These are phyloP conservation scores for Penicillium expansum DNA, from an alignment of 2,329 filamentous ascomycete species.

Conservation along the genomic window DNA sequence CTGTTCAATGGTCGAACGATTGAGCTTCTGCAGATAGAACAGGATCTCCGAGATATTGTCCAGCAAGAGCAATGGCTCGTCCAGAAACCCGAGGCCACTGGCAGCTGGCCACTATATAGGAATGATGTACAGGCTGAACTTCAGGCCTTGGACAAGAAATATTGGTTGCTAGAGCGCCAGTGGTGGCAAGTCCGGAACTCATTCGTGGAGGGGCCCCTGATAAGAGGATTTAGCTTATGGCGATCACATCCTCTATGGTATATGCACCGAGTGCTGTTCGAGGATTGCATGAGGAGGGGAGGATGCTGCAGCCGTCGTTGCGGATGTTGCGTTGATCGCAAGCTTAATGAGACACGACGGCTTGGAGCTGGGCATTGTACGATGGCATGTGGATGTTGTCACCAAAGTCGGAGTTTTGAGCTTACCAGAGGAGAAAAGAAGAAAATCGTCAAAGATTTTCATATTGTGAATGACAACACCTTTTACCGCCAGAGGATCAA, in stretches of 20 bases:
- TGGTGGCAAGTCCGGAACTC: neutral
- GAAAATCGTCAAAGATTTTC: neutral
- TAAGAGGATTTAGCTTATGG: conserved; percentile 8
- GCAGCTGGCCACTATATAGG: neutral
- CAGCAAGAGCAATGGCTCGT: neutral
- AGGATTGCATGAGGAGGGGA: neutral
- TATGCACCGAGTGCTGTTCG: conserved; percentile 4
- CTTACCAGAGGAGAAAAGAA: neutral
- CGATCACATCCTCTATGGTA: conserved; percentile 12
- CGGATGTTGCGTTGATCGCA: conserved; percentile 1
- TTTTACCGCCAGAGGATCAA: neutral
- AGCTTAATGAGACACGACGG: neutral
- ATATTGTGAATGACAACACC: neutral
- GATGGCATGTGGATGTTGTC: conserved; percentile 3
- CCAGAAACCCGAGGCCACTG: neutral
- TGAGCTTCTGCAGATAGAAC: neutral
- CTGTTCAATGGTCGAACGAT: too few species aligned
- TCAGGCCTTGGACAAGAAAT: neutral
- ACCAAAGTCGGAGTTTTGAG: conserved; percentile 1
- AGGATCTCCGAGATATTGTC: neutral
- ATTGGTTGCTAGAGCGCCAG: neutral
- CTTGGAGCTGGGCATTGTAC: conserved; percentile 9
- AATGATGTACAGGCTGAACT: neutral
- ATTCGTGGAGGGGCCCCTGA: neutral
- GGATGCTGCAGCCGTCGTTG: conserved; percentile 6